phyloP scores from a whole-genome alignment of 192 early-diverging fungal genomes.

The Pilobolus umbonatus region DNA sequence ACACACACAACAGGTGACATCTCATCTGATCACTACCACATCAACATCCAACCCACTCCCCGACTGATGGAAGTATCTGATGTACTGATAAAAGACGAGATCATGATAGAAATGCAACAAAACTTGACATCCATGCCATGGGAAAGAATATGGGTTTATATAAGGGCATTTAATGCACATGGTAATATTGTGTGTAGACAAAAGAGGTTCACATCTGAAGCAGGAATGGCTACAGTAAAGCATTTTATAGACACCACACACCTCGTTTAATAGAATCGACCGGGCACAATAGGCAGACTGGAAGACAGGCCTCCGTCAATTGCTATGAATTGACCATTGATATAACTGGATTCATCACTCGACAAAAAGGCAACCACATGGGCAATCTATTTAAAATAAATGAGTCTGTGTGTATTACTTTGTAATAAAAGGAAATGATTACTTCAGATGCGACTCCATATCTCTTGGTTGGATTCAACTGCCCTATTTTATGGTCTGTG shows the following conservation, averaged over 20 bases:
- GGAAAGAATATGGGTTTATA: conserved; percentile 42
- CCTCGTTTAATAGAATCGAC: conserved; percentile 23
- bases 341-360: conserved; percentile 43
- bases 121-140: conserved; percentile 41
- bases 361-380: conserved; percentile 43
- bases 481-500: conserved; percentile 40
- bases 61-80: neutral
- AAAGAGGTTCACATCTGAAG: conserved; percentile 28
- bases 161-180: conserved; percentile 46
- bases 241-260: conserved; percentile 45
- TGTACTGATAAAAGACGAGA: neutral
- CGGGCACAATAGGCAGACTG: conserved; percentile 27
- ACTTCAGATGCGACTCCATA: conserved; percentile 37
- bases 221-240: conserved; percentile 38
- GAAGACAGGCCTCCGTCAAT: conserved; percentile 44
- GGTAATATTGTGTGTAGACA: conserved; percentile 47
- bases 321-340: conserved; percentile 44
- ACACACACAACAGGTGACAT: neutral
- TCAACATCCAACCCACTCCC: too few species aligned
- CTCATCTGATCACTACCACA: too few species aligned
- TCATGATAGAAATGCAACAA: conserved; percentile 16
- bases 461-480: conserved; percentile 42
- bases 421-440: conserved; percentile 2
- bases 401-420: neutral
- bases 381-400: conserved; percentile 39